phyloP scores from a whole-genome alignment of 2,329 filamentous ascomycete species.

The Pseudofabraea citricarpa region DNA sequence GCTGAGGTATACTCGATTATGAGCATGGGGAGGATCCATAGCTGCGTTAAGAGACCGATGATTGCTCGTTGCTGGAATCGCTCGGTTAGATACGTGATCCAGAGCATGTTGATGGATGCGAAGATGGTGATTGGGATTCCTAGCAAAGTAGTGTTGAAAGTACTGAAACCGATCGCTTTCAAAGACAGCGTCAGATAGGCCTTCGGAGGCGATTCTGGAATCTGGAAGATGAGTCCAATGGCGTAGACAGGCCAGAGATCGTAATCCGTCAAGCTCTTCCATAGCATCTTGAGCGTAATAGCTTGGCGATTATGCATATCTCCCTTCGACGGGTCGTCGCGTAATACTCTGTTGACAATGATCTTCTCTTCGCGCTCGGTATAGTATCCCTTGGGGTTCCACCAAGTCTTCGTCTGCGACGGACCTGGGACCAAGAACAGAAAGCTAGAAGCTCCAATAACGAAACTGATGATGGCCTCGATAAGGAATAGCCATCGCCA shows the following conservation, averaged over 20 bases:
- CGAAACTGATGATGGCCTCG: constrained; percentile 27
- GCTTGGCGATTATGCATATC: constrained; percentile 46
- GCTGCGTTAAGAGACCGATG: constrained; percentile 28
- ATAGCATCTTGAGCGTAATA: constrained; percentile 39
- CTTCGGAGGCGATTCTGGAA: constrained; percentile 15
- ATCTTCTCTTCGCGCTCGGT: constrained; percentile 59
- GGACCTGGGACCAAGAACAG: constrained; percentile 12
- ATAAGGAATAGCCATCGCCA: constrained; percentile 49
- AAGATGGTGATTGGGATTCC: constrained; percentile 38
- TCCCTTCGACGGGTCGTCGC: constrained; percentile 46
- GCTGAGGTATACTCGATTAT: constrained; percentile 20
- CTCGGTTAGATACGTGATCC: constrained; percentile 41
- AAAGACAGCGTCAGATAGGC: constrained; percentile 20
- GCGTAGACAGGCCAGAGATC: constrained; percentile 48
- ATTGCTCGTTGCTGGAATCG: constrained; percentile 32
- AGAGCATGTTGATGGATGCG: constrained; percentile 33
- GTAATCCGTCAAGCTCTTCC: constrained; percentile 43
- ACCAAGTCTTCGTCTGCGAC: constrained; percentile 39
- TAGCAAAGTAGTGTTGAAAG: constrained; percentile 41
- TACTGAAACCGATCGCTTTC: constrained; percentile 19
- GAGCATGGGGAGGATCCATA: constrained; percentile 36
- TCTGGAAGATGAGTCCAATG: constrained; percentile 26
- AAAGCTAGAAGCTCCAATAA: constrained; percentile 8
- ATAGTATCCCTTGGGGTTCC: constrained; percentile 58
- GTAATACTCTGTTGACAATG: constrained; percentile 55